These are phyloP conservation scores for Fusarium sulawesiense DNA, from an alignment of 2,329 filamentous ascomycete genomes.

Conservation along the genomic window DNA sequence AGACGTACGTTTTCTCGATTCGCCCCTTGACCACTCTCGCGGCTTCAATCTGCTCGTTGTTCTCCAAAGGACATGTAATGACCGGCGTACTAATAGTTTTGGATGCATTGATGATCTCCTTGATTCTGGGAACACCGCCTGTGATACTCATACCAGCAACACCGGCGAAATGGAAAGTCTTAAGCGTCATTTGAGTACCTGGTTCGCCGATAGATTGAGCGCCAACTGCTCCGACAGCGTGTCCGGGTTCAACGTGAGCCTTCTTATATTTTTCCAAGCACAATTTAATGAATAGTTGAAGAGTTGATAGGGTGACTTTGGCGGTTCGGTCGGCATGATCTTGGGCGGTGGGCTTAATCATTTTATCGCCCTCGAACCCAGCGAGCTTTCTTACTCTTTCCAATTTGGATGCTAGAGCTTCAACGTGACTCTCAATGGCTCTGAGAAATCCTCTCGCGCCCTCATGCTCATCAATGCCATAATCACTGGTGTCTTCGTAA, in stretches of 20 bases:
- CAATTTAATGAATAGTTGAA: slow-evolving; percentile 80
- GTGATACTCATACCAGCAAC: slow-evolving; percentile 99
- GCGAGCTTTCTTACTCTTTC: slow-evolving; percentile 62
- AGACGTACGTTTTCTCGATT: slow-evolving; percentile 93
- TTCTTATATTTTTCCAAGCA: slow-evolving; percentile 92
- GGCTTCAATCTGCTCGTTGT: slow-evolving; percentile 77
- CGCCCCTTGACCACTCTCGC: slow-evolving; percentile 92
- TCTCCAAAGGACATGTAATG: slow-evolving; percentile 86
- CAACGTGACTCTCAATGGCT: slow-evolving; percentile 79
- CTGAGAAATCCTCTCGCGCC: slow-evolving; percentile 84
- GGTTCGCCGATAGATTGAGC: slow-evolving; percentile 98
- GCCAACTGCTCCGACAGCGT: slow-evolving; percentile 94
- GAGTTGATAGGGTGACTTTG: slow-evolving; percentile 81
- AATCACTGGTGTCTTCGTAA: slow-evolving; percentile 77
- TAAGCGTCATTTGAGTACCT: slow-evolving; percentile 98
- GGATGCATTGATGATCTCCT: slow-evolving; percentile 99
- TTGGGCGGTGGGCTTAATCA: slow-evolving; percentile 45
- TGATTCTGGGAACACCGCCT: slow-evolving; percentile 98
- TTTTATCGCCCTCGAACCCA: slow-evolving; percentile 57
- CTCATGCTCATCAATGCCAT: slow-evolving; percentile 81
- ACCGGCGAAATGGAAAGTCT: slow-evolving; percentile 99
- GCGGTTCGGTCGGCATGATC: slow-evolving; percentile 76
- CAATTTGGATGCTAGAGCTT: slow-evolving; percentile 70
- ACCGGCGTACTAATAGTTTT: slow-evolving; percentile 94
- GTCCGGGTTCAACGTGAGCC: slow-evolving; percentile 91